These are phyloP conservation scores for Aspergillus udagawae DNA, from an alignment of 2,329 filamentous ascomycete species.

Conservation along the genomic window DNA sequence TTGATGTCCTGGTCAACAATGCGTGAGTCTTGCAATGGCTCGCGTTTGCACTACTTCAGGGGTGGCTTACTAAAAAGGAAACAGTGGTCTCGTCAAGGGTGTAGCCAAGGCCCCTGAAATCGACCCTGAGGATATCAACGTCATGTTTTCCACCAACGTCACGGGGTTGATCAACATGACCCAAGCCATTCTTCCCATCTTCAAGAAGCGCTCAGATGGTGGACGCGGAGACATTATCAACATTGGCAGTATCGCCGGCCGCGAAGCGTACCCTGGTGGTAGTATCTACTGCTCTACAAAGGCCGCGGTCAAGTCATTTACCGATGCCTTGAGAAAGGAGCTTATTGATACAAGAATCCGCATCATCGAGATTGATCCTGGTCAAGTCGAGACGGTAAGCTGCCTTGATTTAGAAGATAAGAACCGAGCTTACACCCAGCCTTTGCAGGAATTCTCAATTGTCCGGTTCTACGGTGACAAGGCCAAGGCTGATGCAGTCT, in stretches of 20 bases:
- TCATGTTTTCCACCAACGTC: conserved; percentile 92
- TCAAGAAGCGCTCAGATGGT: conserved; percentile 64
- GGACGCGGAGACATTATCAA: conserved; percentile 94
- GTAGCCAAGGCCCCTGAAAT: conserved; percentile 84
- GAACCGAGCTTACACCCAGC: not conserved
- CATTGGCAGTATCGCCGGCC: conserved; percentile 85
- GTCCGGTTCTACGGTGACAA: conserved; percentile 88
- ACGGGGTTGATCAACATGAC: conserved; percentile 96
- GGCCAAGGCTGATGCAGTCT: conserved; percentile 83
- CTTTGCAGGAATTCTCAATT: conserved; percentile 70
- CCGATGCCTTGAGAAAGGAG: conserved; percentile 77
- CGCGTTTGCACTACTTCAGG: conserved; percentile 39
- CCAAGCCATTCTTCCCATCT: conserved; percentile 79
- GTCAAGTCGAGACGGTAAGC: conserved; percentile 80
- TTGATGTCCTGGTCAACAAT: conserved; percentile 93
- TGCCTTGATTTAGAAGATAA: conserved; percentile 3
- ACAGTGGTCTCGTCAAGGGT: conserved; percentile 80
- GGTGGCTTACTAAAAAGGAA: conserved; percentile 7
- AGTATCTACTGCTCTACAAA: conserved; percentile 93
- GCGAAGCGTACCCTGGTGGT: conserved; percentile 79
- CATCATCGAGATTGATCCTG: conserved; percentile 84
- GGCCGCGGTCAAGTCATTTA: conserved; percentile 80
- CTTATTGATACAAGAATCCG: conserved; percentile 75
- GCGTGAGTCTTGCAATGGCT: conserved; percentile 70
- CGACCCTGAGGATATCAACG: conserved; percentile 70